Evolutionary conservation across 352 stramenopile species (phyloP).

Genomic region (Globisporangium alternatum): DNA sequence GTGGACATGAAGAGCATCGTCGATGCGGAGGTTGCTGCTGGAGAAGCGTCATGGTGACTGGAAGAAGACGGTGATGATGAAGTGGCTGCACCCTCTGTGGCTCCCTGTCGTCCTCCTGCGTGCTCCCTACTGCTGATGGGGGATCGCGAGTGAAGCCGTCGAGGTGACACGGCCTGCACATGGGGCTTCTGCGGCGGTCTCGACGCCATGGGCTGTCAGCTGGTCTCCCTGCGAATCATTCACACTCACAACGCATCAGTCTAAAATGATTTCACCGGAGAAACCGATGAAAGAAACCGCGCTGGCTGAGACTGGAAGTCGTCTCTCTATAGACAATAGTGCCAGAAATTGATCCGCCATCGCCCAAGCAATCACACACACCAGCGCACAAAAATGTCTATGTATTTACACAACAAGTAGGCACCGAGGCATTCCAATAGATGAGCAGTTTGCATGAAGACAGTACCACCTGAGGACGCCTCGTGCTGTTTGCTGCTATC

Average conservation of each 20-base stretch:
- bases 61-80: background rate
- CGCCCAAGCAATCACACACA: background rate
- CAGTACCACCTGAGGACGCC: background rate
- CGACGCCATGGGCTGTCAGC: constrained; percentile 6
- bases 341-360: background rate
- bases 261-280: background rate
- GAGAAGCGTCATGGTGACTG: background rate
- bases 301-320: background rate
- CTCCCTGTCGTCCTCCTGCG: background rate
- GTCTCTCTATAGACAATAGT: background rate
- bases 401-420: constrained; percentile 9
- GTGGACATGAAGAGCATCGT: constrained; percentile 6
- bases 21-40: background rate
- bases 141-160: background rate
- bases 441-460: background rate
- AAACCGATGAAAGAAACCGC: background rate
- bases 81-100: too few species aligned
- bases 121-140: background rate
- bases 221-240: background rate
- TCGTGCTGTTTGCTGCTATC: background rate
- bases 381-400: constrained; percentile 3
- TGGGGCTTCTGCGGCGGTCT: constrained; percentile 8
- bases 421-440: background rate
- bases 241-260: background rate
- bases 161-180: constrained; percentile 2